Conservation (phyloP, 1,284 basidiomycete genomes). For the Xanthoconium separans region DNA sequence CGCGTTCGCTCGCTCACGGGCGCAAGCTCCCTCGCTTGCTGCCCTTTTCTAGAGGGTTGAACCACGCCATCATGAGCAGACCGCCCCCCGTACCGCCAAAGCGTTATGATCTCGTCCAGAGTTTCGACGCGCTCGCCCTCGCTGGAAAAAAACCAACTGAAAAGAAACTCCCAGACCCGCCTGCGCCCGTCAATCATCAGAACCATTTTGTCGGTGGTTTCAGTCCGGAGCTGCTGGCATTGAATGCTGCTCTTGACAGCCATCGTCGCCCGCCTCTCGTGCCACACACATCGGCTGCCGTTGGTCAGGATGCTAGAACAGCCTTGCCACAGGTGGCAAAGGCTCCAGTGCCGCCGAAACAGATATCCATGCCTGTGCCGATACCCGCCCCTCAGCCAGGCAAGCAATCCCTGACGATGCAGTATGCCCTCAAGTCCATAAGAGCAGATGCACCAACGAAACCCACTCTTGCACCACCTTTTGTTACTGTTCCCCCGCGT, state of each 20-base stretch:
- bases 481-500: constrained; percentile 23
- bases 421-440: constrained; percentile 46
- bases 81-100: constrained; percentile 18
- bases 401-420: constrained; percentile 57
- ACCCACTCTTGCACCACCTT: constrained; percentile 12
- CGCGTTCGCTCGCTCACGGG: neutral
- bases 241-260: constrained; percentile 12
- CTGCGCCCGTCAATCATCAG: neutral
- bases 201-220: constrained; percentile 34
- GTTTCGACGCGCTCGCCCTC: constrained; percentile 40
- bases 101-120: constrained; percentile 35
- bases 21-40: constrained; percentile 18
- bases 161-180: constrained; percentile 19
- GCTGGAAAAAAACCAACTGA: constrained; percentile 16
- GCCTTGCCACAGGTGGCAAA: neutral
- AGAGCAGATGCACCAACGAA: constrained; percentile 13
- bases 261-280: constrained; percentile 9
- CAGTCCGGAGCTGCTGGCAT: constrained; percentile 13
- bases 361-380: constrained; percentile 12
- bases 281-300: neutral
- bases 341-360: constrained; percentile 21
- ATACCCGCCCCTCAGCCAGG: constrained; percentile 30
- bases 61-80: constrained; percentile 23
- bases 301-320: constrained; percentile 8
- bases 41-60: constrained; percentile 3